phyloP scores from a whole-genome alignment of 2,329 filamentous ascomycete genomes.

The Chrysoporthe cubensis region DNA sequence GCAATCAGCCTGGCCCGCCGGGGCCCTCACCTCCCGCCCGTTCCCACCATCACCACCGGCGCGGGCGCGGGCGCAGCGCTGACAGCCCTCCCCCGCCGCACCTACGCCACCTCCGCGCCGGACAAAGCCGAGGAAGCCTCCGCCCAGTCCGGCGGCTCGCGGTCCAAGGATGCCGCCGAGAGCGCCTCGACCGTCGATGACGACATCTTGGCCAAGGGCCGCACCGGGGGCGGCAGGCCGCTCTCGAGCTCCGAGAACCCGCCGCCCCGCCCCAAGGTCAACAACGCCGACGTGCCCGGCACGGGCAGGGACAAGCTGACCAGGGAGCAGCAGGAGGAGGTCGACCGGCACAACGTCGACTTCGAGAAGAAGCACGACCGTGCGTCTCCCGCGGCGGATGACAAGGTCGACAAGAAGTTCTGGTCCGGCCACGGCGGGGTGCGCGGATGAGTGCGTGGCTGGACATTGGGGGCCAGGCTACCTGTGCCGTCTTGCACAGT shows the following conservation, averaged over 20 bases:
- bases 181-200: conserved; percentile 19
- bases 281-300: conserved; percentile 50
- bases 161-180: conserved; percentile 44
- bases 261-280: conserved; percentile 55
- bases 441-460: conserved; percentile 33
- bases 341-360: conserved; percentile 61
- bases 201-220: conserved; percentile 38
- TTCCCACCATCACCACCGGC: conserved; percentile 1
- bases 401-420: conserved; percentile 60
- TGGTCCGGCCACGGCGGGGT: conserved; percentile 38
- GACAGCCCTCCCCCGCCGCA: neutral
- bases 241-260: conserved; percentile 41
- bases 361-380: conserved; percentile 59
- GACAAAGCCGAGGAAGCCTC: conserved; percentile 33
- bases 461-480: conserved; percentile 28
- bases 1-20: conserved; percentile 20
- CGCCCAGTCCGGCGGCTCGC: conserved; percentile 37
- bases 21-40: conserved; percentile 14
- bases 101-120: conserved; percentile 32
- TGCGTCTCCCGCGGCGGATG: conserved; percentile 44
- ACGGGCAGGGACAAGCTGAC: conserved; percentile 42
- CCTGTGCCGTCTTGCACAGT: neutral
- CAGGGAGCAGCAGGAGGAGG: conserved; percentile 58
- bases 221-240: conserved; percentile 44
- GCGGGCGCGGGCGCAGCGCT: neutral